Evolutionary conservation across 2,329 filamentous ascomycete genomes (phyloP), one percentile per base, ranked within the genome.

Genomic region (Colletotrichum eremochloae): DNA sequence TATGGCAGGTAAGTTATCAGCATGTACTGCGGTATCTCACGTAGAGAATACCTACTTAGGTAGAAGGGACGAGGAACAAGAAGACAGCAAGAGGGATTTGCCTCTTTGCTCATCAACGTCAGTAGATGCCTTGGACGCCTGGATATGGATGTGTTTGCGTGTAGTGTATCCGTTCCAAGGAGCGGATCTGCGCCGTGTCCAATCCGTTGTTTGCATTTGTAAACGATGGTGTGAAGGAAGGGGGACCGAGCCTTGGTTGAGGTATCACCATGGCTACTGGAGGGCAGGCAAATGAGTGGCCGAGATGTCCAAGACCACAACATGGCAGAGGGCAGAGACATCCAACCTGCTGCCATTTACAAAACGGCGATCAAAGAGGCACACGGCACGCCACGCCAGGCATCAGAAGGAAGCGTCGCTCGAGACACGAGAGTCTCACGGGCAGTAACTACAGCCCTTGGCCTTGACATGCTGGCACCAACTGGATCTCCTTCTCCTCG

Each of bases 171-270:
- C 58, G 68, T 60, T 68, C 63, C 57, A 48, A 53, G 56, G 46
- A 53, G 57, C 38, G 24, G 44, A 69, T 65, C 67, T 50, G 61
- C 67, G 61, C 61, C 44, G 36, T 14, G n/a, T 44, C 68, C 68
- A 71, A 71, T 68, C 42, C 50, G 52, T 68, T 57, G 9, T 29
- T 53, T 20, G 42, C 38, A 58, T 62, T 60, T 64, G 56, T 55
- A 72, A 64, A 72, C 60, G 66, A 69, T 72, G 69, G 66, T 69
- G 69, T 68, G 58, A 46, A 52, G 58, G 42, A 46, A 60, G 60
- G 60, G 58, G 66, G 69, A 50, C 67, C 67, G 60, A 72, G 69
- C 58, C 29, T 31, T 53, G 61, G 20, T 20, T 1, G 3, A 63
- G 46, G 24, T 44, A 36, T 44, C 42, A 44, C 42, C 42, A 20